A percentile compares a stretch with the other conserved stretches of the same genome.
Conservation (phyloP, 305 asterid species). For the Striga hermonthica region DNA sequence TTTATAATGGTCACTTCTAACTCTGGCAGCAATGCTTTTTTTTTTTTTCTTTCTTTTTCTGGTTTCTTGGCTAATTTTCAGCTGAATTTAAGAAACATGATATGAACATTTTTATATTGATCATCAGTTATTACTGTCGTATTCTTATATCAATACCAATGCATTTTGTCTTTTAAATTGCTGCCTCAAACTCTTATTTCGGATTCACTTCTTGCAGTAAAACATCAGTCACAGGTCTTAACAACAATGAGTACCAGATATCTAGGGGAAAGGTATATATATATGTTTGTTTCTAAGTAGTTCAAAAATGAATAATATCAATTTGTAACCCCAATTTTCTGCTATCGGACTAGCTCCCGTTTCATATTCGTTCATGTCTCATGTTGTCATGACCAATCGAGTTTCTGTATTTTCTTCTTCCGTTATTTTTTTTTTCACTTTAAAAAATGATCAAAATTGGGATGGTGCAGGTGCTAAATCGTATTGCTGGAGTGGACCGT, state of each 20-base stretch:
- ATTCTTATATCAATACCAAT: background rate
- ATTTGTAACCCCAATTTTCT: background rate
- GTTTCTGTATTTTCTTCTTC: background rate
- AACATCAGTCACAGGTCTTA: slow-evolving; percentile 82
- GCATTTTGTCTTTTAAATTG: slow-evolving; percentile 15
- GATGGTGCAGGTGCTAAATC: slow-evolving; percentile 58
- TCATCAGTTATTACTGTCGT: background rate
- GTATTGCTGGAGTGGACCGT: slow-evolving; percentile 59
- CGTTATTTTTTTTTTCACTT: background rate
- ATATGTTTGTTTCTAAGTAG: slow-evolving; percentile 3
- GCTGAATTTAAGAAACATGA: background rate
- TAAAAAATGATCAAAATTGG: slow-evolving; percentile 3
- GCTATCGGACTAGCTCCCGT: slow-evolving; percentile 10
- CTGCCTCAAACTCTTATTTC: slow-evolving; percentile 27
- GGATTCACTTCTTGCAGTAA: slow-evolving; percentile 49
- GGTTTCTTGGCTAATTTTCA: background rate
- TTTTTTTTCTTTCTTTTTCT: slow-evolving; percentile 1
- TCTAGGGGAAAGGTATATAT: slow-evolving; percentile 71
- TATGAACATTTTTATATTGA: too few species aligned
- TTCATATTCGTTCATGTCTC: background rate
- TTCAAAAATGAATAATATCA: background rate
- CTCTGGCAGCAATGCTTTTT: background rate
- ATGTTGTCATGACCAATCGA: background rate
- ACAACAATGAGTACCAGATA: slow-evolving; percentile 94
- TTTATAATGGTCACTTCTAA: background rate